Base-by-base conservation (phyloP, 73 alveolate genomes). In the Paramecium biaurelia region DNA sequence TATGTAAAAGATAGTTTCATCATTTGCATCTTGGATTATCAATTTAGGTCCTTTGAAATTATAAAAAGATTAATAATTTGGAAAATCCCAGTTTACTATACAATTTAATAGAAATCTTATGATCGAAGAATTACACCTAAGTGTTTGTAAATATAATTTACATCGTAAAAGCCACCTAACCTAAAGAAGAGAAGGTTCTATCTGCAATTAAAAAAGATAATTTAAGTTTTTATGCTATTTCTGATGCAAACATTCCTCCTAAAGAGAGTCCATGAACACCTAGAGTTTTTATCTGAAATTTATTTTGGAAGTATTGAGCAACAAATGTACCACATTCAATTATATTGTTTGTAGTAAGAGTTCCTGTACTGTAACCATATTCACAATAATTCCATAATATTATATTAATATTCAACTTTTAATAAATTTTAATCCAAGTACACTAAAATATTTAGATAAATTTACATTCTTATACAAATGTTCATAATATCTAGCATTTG, bases 311-410 rank as follows among this genome's bases (percentile, higher is more conserved):
- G 74, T 94, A 95, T 72, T 95, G 72, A 34, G 82, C 85, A 14
- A 95, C 45, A 34, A 70, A 79, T 41, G 70, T 94, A 5, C 95
- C 96, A 59, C 89, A 96, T 11, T 90, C 92, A 56, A 74, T 89
- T 37, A 92, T 43, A 70, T 85, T 95, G 28, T 85, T 18, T n/a
- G 95, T 72, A 59, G 76, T 92, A 1, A 89, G 85, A 26, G 76
- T 49, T 11, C 98, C 98, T 41, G 93, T 85, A 94, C 97, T 94
- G 56, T 57, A 89, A 47, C 98, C 96, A 95, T 94, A 95, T 38
- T 95, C 95, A 70, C 97, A 90, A 95, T 95, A 95, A 94, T 95
- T 95, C 96, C 97, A 94, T 49, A 94, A 57, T 5, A 93, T 86
- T 18, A 95, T 67, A 86, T 92, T 95, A 38, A 85, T 23, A 3